Evolutionary conservation across 208 protist species (phyloP).

Genomic region (Lotmaria passim): DNA sequence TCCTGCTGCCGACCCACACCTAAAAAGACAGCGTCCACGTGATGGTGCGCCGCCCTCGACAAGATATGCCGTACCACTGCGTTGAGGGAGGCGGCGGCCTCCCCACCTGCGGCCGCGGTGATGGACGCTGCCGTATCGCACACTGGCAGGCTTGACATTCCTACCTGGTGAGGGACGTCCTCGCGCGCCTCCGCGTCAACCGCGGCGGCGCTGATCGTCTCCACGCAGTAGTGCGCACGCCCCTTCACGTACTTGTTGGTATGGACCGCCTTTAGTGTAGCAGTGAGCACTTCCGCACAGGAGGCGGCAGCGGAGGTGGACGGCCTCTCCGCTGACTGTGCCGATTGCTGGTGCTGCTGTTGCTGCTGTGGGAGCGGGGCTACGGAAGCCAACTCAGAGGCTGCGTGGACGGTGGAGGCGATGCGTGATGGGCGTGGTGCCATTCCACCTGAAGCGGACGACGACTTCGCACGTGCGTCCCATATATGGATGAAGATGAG

Average conservation of each 20-base stretch:
- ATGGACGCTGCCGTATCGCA: not conserved
- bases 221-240: constrained; percentile 76
- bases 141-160: not conserved
- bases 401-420: not conserved
- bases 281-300: constrained; percentile 42
- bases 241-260: constrained; percentile 68
- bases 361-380: not conserved
- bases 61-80: constrained; percentile 46
- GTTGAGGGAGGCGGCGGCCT: not conserved
- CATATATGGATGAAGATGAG: constrained; percentile 80
- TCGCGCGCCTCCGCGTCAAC: not conserved
- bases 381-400: not conserved
- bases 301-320: constrained; percentile 10
- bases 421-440: not conserved
- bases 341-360: too few relatives aligned
- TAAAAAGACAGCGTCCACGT: constrained; percentile 47
- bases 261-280: constrained; percentile 49
- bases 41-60: constrained; percentile 41
- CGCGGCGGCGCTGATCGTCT: constrained; percentile 40
- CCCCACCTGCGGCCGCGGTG: not conserved
- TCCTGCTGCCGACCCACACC: constrained; percentile 63
- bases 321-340: not conserved
- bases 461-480: constrained; percentile 12
- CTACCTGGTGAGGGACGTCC: not conserved
- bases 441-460: not conserved